Percentiles rank a stretch among this genome's conserved stretches.
These are phyloP conservation scores for Ascochyta lentis DNA, from an alignment of 2,329 filamentous ascomycete genomes.

Conservation along the genomic window DNA sequence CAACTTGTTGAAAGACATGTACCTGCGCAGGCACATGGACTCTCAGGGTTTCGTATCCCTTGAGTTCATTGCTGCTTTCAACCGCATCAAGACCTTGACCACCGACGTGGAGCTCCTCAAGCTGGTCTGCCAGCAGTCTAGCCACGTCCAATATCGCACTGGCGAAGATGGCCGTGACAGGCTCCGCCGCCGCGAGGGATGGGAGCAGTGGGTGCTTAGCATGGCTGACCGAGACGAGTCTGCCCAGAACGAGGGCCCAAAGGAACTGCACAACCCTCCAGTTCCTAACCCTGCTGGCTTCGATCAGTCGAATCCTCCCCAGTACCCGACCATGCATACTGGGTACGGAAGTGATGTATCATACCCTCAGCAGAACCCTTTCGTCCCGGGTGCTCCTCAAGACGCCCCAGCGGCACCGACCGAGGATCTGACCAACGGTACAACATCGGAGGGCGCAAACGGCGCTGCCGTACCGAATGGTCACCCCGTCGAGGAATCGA, in stretches of 20 bases:
- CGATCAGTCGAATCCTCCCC: conserved; percentile 37
- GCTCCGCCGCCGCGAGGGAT: conserved; percentile 75
- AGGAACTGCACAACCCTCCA: conserved; percentile 51
- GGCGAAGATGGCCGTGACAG: conserved; percentile 81
- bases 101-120: conserved; percentile 77
- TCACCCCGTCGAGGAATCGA: conserved; percentile 35
- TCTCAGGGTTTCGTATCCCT: conserved; percentile 89
- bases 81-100: conserved; percentile 77
- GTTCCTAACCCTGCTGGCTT: conserved; percentile 48
- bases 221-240: conserved; percentile 73
- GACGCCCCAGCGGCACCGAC: conserved; percentile 15
- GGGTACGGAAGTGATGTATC: conserved; percentile 32
- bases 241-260: conserved; percentile 76
- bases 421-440: conserved; percentile 32
- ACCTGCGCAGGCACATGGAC: conserved; percentile 89
- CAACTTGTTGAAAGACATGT: conserved; percentile 93
- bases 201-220: conserved; percentile 80
- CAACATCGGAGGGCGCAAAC: conserved; percentile 28
- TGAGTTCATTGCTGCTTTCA: conserved; percentile 81
- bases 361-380: conserved; percentile 40
- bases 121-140: conserved; percentile 74
- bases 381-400: conserved; percentile 27
- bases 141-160: conserved; percentile 74
- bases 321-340: conserved; percentile 38
- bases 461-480: conserved; percentile 33